These are phyloP conservation scores for Leishmania braziliensis DNA, from an alignment of 208 protist species.

Conservation along the genomic window DNA sequence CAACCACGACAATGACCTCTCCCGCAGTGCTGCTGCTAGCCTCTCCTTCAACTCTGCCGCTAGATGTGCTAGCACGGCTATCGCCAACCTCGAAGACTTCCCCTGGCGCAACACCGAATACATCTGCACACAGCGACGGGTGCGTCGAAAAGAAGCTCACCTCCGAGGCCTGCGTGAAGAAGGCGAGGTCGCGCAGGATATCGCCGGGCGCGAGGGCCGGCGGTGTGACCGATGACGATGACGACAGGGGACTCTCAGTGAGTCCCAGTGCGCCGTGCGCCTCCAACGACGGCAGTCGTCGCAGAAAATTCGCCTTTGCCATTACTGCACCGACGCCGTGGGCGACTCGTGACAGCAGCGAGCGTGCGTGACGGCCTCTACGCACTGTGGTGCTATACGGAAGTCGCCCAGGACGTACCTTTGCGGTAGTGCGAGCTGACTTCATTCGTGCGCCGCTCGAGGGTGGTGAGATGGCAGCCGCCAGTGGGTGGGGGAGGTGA, in stretches of 20 bases:
- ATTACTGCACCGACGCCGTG: slow-evolving; percentile 8
- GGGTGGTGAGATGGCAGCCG: background rate
- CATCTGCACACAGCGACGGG: slow-evolving; percentile 47
- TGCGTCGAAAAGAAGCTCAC: slow-evolving; percentile 78
- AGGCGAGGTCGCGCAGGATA: slow-evolving; percentile 71
- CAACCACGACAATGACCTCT: slow-evolving; percentile 42
- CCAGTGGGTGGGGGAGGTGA: background rate
- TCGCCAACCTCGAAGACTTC: slow-evolving; percentile 49
- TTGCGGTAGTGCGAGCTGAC: slow-evolving; percentile 4
- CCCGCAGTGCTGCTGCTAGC: background rate
- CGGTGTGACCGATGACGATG: background rate
- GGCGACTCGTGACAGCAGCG: slow-evolving; percentile 13
- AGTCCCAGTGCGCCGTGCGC: background rate
- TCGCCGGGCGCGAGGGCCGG: slow-evolving; percentile 44
- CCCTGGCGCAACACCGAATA: slow-evolving; percentile 66
- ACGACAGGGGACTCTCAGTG: background rate
- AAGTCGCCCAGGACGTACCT: slow-evolving; percentile 4
- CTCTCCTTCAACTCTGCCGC: background rate
- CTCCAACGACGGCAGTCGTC: background rate
- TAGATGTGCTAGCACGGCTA: slow-evolving; percentile 16
- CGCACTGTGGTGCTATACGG: slow-evolving; percentile 13
- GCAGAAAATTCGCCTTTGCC: background rate
- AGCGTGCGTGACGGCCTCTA: background rate
- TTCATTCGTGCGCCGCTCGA: background rate
- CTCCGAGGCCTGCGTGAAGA: slow-evolving; percentile 46